A percentile compares a stretch with the other conserved stretches of the same genome.
These are phyloP conservation scores for Colletotrichum eremochloae DNA, from an alignment of 2,329 filamentous ascomycete genomes.

Conservation along the genomic window DNA sequence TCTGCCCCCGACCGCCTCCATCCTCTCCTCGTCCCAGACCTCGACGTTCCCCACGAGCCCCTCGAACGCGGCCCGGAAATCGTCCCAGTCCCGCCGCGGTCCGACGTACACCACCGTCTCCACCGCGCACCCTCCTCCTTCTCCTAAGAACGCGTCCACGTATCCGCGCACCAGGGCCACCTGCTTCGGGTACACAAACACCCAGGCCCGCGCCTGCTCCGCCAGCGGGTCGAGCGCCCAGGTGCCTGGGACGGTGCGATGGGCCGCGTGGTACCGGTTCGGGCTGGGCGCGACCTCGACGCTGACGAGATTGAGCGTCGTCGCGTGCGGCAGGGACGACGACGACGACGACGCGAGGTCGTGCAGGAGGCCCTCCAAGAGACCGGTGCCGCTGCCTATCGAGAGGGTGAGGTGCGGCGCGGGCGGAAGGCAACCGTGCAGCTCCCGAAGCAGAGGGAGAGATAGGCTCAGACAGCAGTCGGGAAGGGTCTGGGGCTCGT, in stretches of 20 bases:
- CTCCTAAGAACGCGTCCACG: slow-evolving; percentile 33
- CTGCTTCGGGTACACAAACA: slow-evolving; percentile 54
- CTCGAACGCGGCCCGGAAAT: slow-evolving; percentile 16
- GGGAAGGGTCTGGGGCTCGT: slow-evolving; percentile 39
- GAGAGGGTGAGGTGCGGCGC: slow-evolving; percentile 43
- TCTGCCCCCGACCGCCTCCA: slow-evolving; percentile 27
- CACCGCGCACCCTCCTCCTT: not conserved
- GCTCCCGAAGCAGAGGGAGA: slow-evolving; percentile 42
- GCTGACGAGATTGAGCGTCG: slow-evolving; percentile 27
- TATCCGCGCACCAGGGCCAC: slow-evolving; percentile 48
- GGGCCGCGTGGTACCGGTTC: slow-evolving; percentile 9
- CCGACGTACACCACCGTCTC: slow-evolving; percentile 27
- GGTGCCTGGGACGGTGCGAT: slow-evolving; percentile 49
- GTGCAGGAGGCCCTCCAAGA: slow-evolving; percentile 48
- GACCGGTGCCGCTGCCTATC: slow-evolving; percentile 49
- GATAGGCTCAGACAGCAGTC: slow-evolving; percentile 51
- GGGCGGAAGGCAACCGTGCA: slow-evolving; percentile 39
- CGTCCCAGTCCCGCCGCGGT: slow-evolving; percentile 34
- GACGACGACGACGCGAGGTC: slow-evolving; percentile 23
- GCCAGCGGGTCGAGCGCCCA: slow-evolving; percentile 49
- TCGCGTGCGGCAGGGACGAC: not conserved
- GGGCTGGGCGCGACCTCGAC: slow-evolving; percentile 34
- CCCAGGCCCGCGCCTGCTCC: slow-evolving; percentile 44
- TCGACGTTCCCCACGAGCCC: not conserved
- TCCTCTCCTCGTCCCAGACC: slow-evolving; percentile 28